Base-by-base conservation (phyloP, 805 yeast genomes). In the Maudiozyma bulderi region DNA sequence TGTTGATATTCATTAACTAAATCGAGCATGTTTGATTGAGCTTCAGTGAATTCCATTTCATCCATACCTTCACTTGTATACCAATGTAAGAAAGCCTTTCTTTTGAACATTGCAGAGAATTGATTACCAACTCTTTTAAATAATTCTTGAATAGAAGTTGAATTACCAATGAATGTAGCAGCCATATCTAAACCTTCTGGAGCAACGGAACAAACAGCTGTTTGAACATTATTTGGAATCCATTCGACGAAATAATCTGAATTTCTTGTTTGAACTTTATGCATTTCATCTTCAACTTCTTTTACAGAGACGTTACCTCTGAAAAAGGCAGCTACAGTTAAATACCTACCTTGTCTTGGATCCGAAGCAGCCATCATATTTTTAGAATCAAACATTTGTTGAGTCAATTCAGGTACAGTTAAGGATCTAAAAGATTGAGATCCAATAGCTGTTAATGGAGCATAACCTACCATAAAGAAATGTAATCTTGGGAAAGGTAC, bases 341-440 rank as follows among this genome's bases (percentile, higher is more conserved):
- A 75, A 70, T 89, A 89, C 67, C 95, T 80, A 58, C 96, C 96
- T 65, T 82, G 82, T 72, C 83, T 77, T 58, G 96, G 95, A 69
- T 89, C 90, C 20, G 91, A 79, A 44, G 95, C 96, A 39, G 96
- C 95, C 96, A 89, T 89, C 93, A 89, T 86, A 70, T 87, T 89
- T 67, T 80, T 84, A 49, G 95, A 77, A 66, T 88, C 95, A 64
- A 89, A 88, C 83, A 89, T 80, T 72, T 89, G 96, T 72, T 86
- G 95, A 44, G 96, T 86, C 62, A 89, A 79, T 71, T 89, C 96
- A 39, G 93, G 91, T 45, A 89, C 96, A 41, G 89, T 79, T 61
- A 86, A 75, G 34, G 89, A 80, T 70, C 91, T 81, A 74, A 89
- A 89, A 11, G 87, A 80, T 64, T 84, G 82, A 20, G 95, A 78